A percentile compares a stretch with the other conserved stretches of the same genome.
phyloP scores from a whole-genome alignment of 2,329 filamentous ascomycete species.

The Parafenestella ontariensis region DNA sequence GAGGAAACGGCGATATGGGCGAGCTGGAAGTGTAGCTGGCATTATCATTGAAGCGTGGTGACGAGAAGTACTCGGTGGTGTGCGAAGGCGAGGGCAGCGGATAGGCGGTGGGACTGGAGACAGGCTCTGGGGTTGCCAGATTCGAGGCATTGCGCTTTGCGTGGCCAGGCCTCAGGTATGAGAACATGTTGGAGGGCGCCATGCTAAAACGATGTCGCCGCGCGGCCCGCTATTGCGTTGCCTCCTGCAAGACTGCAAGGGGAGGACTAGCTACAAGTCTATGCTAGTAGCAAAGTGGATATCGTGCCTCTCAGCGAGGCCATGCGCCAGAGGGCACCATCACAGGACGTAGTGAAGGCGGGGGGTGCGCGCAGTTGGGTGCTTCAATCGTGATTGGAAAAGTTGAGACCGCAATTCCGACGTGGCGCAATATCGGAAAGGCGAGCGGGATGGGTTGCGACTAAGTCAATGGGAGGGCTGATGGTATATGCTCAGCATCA shows the following conservation, averaged over 20 bases:
- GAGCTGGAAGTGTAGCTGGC: conserved; percentile 39
- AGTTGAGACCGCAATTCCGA: conserved; percentile 25
- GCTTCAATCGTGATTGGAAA: conserved; percentile 9
- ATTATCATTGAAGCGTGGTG: conserved; percentile 41
- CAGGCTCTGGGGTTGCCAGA: conserved; percentile 43
- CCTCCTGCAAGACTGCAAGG: conserved; percentile 13
- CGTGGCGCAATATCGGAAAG: conserved; percentile 30
- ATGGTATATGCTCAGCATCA: neutral
- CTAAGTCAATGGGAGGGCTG: neutral
- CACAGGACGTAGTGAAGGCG: conserved; percentile 10
- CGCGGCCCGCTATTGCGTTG: conserved; percentile 25
- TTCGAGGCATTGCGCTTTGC: conserved; percentile 49
- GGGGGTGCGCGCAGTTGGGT: conserved; percentile 7
- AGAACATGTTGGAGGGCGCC: conserved; percentile 51
- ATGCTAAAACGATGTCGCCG: conserved; percentile 29
- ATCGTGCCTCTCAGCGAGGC: conserved; percentile 46
- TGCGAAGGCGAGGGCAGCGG: conserved; percentile 40
- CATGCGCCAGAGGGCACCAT: conserved; percentile 38
- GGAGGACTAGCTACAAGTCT: conserved; percentile 2
- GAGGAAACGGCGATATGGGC: conserved; percentile 48
- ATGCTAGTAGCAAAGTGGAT: conserved; percentile 4
- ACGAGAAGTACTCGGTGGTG: conserved; percentile 36
- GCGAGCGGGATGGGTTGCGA: conserved; percentile 5
- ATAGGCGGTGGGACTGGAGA: conserved; percentile 31
- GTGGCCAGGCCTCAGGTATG: conserved; percentile 49